Conservation (phyloP, 2,329 filamentous ascomycete genomes). For the Kalmusia sp. region DNA sequence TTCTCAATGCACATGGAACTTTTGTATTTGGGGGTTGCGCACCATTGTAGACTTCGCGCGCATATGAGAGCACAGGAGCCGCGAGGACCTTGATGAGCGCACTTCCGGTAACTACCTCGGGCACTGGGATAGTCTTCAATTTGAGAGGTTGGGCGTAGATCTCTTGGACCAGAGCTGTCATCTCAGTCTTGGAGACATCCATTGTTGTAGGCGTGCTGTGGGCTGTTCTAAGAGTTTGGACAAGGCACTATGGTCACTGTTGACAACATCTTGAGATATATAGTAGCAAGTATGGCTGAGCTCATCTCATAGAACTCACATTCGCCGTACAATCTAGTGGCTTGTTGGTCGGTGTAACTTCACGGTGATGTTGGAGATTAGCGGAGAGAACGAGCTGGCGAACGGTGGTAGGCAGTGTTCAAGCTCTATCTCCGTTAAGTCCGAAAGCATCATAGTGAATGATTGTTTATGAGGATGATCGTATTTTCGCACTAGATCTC, state of each 20-base stretch:
- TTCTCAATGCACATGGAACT: too few relatives aligned
- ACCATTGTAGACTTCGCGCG: conserved; percentile 51
- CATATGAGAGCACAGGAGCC: conserved; percentile 49
- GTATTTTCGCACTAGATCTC: too few relatives aligned
- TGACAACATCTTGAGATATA: background rate
- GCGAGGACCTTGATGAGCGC: conserved; percentile 50
- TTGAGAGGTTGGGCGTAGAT: conserved; percentile 26
- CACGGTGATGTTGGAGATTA: background rate
- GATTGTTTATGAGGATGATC: too few relatives aligned
- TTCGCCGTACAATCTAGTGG: background rate
- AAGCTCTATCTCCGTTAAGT: background rate
- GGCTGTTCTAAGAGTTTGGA: background rate
- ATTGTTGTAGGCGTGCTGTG: background rate
- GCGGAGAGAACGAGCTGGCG: too few relatives aligned
- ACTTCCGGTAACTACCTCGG: conserved; percentile 41
- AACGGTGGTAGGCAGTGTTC: background rate
- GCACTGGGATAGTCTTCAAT: conserved; percentile 43
- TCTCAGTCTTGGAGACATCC: conserved; percentile 15
- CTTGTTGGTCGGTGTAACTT: background rate
- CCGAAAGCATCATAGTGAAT: too few relatives aligned
- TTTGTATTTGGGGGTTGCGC: too few relatives aligned
- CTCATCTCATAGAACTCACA: background rate
- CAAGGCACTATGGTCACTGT: background rate
- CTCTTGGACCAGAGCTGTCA: conserved; percentile 40
- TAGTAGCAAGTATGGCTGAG: background rate